Percentiles rank a stretch among this genome's conserved stretches.
Conservation (phyloP, 805 yeast genomes). For the Blastobotrys robertii region DNA sequence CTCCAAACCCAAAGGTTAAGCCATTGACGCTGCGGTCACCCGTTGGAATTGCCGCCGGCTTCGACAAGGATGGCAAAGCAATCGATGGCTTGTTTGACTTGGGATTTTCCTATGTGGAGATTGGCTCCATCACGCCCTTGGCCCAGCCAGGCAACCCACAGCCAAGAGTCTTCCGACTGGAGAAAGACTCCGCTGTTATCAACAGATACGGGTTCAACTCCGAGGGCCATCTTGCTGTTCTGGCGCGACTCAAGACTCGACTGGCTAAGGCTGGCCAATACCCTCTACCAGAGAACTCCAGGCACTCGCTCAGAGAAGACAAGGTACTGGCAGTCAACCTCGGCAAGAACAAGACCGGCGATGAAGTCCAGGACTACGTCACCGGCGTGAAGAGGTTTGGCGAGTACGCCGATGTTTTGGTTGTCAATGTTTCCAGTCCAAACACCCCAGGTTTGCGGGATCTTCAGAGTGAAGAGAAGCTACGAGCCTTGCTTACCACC, state of each 20-base stretch:
- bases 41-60: slow-evolving; percentile 90
- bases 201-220: slow-evolving; percentile 95
- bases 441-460: slow-evolving; percentile 92
- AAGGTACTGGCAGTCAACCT: slow-evolving; percentile 72
- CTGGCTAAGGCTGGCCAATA: slow-evolving; percentile 32
- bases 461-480: slow-evolving; percentile 67
- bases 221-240: slow-evolving; percentile 69
- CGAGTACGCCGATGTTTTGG: slow-evolving; percentile 76
- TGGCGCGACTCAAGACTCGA: slow-evolving; percentile 57
- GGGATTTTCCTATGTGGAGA: slow-evolving; percentile 86
- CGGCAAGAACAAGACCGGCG: slow-evolving; percentile 90
- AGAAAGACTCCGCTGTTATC: slow-evolving; percentile 80
- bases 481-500: slow-evolving; percentile 53
- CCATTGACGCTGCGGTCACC: slow-evolving; percentile 51
- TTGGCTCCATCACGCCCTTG: slow-evolving; percentile 86
- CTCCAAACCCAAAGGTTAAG: slow-evolving; percentile 16
- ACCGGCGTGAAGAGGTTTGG: slow-evolving; percentile 78
- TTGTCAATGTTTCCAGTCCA: slow-evolving; percentile 88
- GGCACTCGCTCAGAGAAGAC: slow-evolving; percentile 6
- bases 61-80: slow-evolving; percentile 89
- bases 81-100: slow-evolving; percentile 66
- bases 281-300: background rate
- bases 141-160: slow-evolving; percentile 94
- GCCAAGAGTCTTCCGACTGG: slow-evolving; percentile 83
- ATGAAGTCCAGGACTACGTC: slow-evolving; percentile 78